Evolutionary conservation across 192 early-diverging fungal genomes (phyloP).

Genomic region (Coemansia sp.): DNA sequence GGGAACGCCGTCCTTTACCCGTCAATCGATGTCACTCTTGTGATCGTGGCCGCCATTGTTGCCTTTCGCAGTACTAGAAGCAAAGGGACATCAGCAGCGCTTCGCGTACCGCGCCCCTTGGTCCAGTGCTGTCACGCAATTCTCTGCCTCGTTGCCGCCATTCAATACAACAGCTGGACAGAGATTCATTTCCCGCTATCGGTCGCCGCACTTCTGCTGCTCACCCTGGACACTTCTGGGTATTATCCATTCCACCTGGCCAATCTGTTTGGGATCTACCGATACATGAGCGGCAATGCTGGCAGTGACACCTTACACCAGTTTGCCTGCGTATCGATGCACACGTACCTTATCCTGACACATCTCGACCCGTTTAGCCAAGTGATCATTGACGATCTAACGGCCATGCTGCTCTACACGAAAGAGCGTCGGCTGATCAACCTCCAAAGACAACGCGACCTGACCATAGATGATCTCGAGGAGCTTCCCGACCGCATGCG

Average conservation of each 20-base stretch:
- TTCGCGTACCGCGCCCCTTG: background rate
- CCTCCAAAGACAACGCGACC: conserved; percentile 18
- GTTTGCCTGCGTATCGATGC: background rate
- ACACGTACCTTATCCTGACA: conserved; percentile 10
- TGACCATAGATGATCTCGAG: conserved; percentile 25
- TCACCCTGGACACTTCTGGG: background rate
- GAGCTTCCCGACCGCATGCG: conserved; percentile 25
- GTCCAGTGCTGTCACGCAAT: conserved; percentile 6
- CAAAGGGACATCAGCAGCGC: too few relatives aligned
- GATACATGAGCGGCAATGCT: conserved; percentile 4
- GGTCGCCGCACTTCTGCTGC: background rate
- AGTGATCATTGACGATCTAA: background rate
- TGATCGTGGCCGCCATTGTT: background rate
- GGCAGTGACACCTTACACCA: background rate
- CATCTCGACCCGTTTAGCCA: conserved; percentile 20
- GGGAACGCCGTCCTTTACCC: conserved; percentile 2
- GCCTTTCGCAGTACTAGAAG: background rate
- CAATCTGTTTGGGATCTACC: conserved; percentile 19
- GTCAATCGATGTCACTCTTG: background rate
- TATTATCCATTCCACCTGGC: conserved; percentile 16
- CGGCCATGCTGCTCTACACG: conserved; percentile 8
- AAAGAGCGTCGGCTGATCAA: conserved; percentile 28
- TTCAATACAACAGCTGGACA: conserved; percentile 3
- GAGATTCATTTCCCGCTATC: conserved; percentile 6
- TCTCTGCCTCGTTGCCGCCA: conserved; percentile 7